Evolutionary conservation across 1,284 basidiomycete genomes (phyloP), one percentile per base, ranked within the genome.

Genomic region (Papiliotrema laurentii): DNA sequence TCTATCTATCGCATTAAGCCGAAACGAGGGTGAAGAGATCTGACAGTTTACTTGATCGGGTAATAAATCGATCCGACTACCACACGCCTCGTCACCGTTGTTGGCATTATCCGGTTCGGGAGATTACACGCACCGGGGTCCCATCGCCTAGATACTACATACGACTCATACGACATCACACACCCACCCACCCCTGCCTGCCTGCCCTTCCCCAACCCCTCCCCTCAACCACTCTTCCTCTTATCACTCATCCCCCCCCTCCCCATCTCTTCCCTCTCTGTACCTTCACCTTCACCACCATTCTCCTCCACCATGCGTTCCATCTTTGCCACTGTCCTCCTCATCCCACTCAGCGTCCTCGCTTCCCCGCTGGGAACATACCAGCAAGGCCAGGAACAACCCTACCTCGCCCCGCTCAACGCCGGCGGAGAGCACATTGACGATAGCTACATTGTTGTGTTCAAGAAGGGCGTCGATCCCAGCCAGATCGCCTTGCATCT

Each of bases 401-500:
- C 48, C 18, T 47, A 48, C 27, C 42, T 73, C 16, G 68, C 69
- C 9, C 67, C 71, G 46, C 60, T 73, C 57, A 44, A 64, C 73
- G 58, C 75, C 66, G 45, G 43, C n/a, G 51, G 75, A 69, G 83
- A 85, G 48, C 77, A 81, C 53, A 78, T 93, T 63, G 85, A 89
- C 75, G 85, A 89, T 78, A 85, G 86, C 24, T 97, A 96, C 78
- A 90, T 96, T 54, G 81, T 96, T 71, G 81, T 89, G 70, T 79
- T 96, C 64, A 90, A 88, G 79, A 79, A 84, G 56, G 83, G 81
- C 51, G 61, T 84, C 9, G 76, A 81, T 13, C 61, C 78, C 16
- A 71, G 76, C 19, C 73, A 84, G 47, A 77, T 86, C 67, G 73
- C 80, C 59, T 85, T 85, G 69, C 88, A 93, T 71, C 73, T 89